phyloP scores from a whole-genome alignment of 345 rosid genomes.

The Cardamine chenopodiifolia region DNA sequence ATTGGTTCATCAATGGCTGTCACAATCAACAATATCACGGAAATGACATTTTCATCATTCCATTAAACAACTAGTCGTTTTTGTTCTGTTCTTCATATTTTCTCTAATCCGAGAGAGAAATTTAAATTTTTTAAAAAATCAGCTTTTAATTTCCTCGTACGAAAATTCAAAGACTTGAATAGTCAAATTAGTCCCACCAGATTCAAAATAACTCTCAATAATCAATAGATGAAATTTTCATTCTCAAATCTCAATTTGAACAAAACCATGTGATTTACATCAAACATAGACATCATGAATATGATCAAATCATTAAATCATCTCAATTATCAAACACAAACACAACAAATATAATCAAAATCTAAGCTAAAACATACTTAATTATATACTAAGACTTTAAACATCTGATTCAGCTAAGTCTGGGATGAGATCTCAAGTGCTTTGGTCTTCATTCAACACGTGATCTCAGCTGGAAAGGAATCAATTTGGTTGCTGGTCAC shows the following conservation, averaged over 20 bases:
- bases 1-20: conserved; percentile 28
- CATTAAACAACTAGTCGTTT: conserved; percentile 20
- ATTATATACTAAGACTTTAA: not conserved
- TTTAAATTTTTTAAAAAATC: not conserved
- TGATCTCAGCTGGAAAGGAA: too few relatives aligned
- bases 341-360: not conserved
- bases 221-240: not conserved
- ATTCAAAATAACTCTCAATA: not conserved
- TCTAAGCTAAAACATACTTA: conserved; percentile 1
- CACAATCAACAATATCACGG: conserved; percentile 25
- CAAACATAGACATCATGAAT: conserved; percentile 6
- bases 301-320: not conserved
- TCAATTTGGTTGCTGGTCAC: too few relatives aligned
- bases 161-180: not conserved
- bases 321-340: not conserved
- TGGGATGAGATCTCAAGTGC: conserved; percentile 58
- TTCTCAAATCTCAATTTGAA: not conserved
- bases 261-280: conserved; percentile 10
- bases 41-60: conserved; percentile 22
- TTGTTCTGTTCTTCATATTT: conserved; percentile 9
- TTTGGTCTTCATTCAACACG: too few relatives aligned
- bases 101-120: not conserved
- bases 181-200: not conserved
- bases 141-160: not conserved
- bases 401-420: conserved; percentile 41